Conservation (phyloP, 2,329 filamentous ascomycete genomes). For the Fusarium nanum region DNA sequence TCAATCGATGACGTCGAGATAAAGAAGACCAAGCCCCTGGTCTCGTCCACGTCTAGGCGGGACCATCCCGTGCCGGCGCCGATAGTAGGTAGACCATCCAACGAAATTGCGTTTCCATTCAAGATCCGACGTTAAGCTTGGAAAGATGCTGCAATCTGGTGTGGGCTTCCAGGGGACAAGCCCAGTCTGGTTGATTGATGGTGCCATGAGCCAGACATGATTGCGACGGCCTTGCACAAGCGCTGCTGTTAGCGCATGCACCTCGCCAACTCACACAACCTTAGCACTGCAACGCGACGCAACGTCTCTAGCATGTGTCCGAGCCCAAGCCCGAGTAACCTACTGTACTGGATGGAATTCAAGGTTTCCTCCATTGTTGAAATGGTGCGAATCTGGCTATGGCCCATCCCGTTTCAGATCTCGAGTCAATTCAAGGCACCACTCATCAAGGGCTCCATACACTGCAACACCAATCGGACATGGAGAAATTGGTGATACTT, state of each 20-base stretch:
- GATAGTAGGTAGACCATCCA: slow-evolving; percentile 26
- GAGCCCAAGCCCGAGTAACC: neutral
- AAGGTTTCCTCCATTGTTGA: slow-evolving; percentile 22
- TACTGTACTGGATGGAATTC: slow-evolving; percentile 4
- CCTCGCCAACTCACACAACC: slow-evolving; percentile 3
- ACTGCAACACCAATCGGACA: slow-evolving; percentile 10
- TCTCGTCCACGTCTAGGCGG: slow-evolving; percentile 11
- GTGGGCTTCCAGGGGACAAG: neutral
- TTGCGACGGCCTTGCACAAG: slow-evolving; percentile 11
- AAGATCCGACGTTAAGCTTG: slow-evolving; percentile 23
- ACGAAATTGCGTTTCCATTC: slow-evolving; percentile 24
- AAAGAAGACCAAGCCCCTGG: slow-evolving; percentile 17
- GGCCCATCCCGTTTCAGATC: slow-evolving; percentile 28
- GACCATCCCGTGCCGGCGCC: slow-evolving; percentile 26
- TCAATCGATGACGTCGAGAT: slow-evolving; percentile 29
- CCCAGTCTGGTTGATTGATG: slow-evolving; percentile 5
- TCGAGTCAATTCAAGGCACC: slow-evolving; percentile 10
- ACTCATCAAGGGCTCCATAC: neutral
- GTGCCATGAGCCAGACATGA: slow-evolving; percentile 8
- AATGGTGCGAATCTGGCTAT: slow-evolving; percentile 11
- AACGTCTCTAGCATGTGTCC: slow-evolving; percentile 1
- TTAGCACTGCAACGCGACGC: neutral
- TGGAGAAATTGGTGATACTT: neutral
- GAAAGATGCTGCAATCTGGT: slow-evolving; percentile 1
- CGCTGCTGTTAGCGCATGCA: slow-evolving; percentile 4